Evolutionary conservation across 805 yeast genomes (phyloP).

Genomic region (Candida anglica): DNA sequence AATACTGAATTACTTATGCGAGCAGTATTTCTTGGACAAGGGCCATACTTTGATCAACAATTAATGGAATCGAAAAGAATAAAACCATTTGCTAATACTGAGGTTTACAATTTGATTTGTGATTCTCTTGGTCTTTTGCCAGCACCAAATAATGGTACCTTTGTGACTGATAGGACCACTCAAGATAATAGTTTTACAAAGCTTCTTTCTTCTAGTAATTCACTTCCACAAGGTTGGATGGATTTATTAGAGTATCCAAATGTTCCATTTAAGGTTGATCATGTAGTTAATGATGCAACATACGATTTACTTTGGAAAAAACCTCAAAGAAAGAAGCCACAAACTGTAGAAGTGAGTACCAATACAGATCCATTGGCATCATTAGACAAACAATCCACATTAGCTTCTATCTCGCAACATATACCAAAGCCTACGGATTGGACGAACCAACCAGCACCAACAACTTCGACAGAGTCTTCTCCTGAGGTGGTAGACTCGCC

Average conservation of each 20-base stretch:
- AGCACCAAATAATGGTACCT: conserved; percentile 57
- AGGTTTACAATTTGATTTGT: conserved; percentile 73
- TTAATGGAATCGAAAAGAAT: conserved; percentile 31
- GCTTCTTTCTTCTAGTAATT: conserved; percentile 13
- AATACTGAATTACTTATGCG: conserved; percentile 77
- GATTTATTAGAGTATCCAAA: conserved; percentile 48
- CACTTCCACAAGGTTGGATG: conserved; percentile 41
- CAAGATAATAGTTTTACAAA: conserved; percentile 1
- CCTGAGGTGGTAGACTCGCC: too few species aligned
- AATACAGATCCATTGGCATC: conserved; percentile 21
- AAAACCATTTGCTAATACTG: conserved; percentile 67
- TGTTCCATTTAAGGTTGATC: conserved; percentile 43
- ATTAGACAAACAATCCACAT: conserved; percentile 14
- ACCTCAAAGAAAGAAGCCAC: conserved; percentile 6
- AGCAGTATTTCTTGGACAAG: conserved; percentile 73
- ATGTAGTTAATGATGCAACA: conserved; percentile 44
- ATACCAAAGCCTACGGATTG: conserved; percentile 27
- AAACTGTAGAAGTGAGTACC: conserved; percentile 14
- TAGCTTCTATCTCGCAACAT: conserved; percentile 11
- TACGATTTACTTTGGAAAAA: conserved; percentile 43
- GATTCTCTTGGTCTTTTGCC: conserved; percentile 52
- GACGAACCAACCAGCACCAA: background rate
- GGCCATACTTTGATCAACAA: conserved; percentile 63
- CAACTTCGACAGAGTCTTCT: background rate
- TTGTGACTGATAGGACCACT: background rate